Conservation (phyloP, 2,329 filamentous ascomycete genomes). For the Lecanicillium sp. region DNA sequence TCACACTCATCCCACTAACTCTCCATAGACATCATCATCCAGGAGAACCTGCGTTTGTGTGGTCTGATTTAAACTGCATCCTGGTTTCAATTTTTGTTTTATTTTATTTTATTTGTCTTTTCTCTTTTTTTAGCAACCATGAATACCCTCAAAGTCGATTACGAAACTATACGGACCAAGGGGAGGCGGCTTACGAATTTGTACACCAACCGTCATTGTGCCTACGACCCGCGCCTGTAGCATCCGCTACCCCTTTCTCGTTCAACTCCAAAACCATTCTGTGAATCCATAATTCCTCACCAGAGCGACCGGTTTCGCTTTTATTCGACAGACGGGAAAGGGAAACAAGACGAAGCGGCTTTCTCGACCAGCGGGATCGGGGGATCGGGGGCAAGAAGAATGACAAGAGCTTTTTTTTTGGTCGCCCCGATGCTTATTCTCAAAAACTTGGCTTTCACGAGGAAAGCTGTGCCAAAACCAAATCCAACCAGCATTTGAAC, state of each 20-base stretch:
- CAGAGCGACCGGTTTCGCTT: constrained; percentile 9
- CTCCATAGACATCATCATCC: constrained; percentile 89
- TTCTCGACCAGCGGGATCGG: too few relatives aligned
- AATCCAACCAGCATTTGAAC: constrained; percentile 1
- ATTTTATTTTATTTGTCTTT: constrained; percentile 24
- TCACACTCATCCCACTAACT: background rate
- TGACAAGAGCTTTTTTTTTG: too few relatives aligned
- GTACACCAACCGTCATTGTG: constrained; percentile 7
- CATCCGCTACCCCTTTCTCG: constrained; percentile 4
- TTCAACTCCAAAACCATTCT: background rate
- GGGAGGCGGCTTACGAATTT: constrained; percentile 13
- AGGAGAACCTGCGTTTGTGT: constrained; percentile 96
- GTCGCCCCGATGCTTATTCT: too few relatives aligned
- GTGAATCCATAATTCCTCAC: background rate
- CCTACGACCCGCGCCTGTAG: background rate
- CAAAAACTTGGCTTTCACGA: too few relatives aligned
- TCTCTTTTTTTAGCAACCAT: constrained; percentile 20
- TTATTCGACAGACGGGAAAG: background rate
- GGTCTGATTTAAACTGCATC: constrained; percentile 73
- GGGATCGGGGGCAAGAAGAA: too few relatives aligned
- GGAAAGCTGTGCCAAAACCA: background rate
- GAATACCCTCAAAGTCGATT: constrained; percentile 19
- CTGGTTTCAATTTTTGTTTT: constrained; percentile 21
- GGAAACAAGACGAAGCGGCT: too few relatives aligned
- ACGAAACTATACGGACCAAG: constrained; percentile 14